These are phyloP conservation scores for Metschnikowia lachancei DNA, from an alignment of 805 yeast genomes.

Conservation along the genomic window DNA sequence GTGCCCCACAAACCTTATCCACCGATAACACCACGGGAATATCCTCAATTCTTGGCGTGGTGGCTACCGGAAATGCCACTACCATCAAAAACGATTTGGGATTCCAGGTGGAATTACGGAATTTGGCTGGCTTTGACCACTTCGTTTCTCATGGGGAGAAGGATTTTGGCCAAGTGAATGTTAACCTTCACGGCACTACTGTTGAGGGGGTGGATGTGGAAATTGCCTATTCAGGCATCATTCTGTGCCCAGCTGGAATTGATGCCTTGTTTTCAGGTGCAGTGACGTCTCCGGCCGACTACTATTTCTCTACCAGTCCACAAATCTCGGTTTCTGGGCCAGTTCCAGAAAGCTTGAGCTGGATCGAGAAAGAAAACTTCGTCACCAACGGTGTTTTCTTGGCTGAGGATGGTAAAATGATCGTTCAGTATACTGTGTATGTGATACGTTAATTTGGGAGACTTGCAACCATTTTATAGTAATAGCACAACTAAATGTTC, in stretches of 20 bases:
- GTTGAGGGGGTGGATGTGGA: slow-evolving; percentile 42
- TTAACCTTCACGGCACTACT: slow-evolving; percentile 47
- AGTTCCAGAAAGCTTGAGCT: slow-evolving; percentile 43
- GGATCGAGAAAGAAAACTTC: slow-evolving; percentile 51
- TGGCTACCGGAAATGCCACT: slow-evolving; percentile 29
- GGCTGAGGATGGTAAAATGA: slow-evolving; percentile 45
- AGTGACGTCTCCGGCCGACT: slow-evolving; percentile 38
- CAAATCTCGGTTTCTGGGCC: slow-evolving; percentile 40
- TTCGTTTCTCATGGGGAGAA: slow-evolving; percentile 33
- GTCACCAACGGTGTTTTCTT: slow-evolving; percentile 61
- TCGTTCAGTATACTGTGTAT: slow-evolving; percentile 55
- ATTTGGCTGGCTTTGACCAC: slow-evolving; percentile 47
- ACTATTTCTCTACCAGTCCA: slow-evolving; percentile 50
- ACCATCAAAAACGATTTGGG: slow-evolving; percentile 32
- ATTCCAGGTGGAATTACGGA: slow-evolving; percentile 27
- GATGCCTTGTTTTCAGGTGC: slow-evolving; percentile 37
- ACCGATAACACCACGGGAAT: slow-evolving; percentile 18
- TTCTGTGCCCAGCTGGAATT: slow-evolving; percentile 33
- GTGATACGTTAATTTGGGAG: slow-evolving; percentile 16
- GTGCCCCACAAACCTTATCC: slow-evolving; percentile 20
- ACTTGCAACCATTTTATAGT: too few relatives aligned
- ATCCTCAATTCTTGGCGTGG: slow-evolving; percentile 22
- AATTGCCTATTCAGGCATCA: slow-evolving; percentile 49
- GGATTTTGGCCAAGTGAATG: slow-evolving; percentile 38
- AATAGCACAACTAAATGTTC: too few relatives aligned